Conservation (phyloP, 768 basidiomycete species). For the Mycena filopes region DNA sequence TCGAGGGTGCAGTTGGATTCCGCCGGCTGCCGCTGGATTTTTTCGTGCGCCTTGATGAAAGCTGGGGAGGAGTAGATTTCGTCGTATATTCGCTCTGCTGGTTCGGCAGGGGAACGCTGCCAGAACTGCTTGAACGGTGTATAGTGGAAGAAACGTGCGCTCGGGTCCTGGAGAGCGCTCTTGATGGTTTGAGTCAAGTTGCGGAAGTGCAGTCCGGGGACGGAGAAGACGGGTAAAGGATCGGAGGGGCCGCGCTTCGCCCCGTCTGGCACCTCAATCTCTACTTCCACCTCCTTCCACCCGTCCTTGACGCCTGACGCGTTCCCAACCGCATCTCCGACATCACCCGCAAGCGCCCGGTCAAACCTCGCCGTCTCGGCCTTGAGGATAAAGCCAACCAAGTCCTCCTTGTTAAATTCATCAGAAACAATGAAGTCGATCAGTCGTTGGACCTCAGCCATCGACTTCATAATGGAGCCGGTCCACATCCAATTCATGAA, state of each 20-base stretch:
- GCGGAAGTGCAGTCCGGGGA: constrained; percentile 30
- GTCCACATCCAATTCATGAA: constrained; percentile 34
- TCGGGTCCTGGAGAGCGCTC: constrained; percentile 12
- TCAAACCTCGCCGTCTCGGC: constrained; percentile 15
- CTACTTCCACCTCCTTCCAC: constrained; percentile 24
- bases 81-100: constrained; percentile 33
- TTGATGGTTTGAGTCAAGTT: constrained; percentile 29
- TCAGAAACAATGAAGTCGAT: constrained; percentile 25
- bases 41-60: constrained; percentile 34
- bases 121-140: constrained; percentile 39
- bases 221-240: constrained; percentile 9
- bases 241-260: constrained; percentile 7
- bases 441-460: constrained; percentile 11
- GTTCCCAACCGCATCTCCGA: neutral
- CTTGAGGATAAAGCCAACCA: constrained; percentile 10
- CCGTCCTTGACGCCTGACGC: constrained; percentile 18
- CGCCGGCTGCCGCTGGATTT: constrained; percentile 33
- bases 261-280: constrained; percentile 38
- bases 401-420: constrained; percentile 20
- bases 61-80: constrained; percentile 40
- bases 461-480: constrained; percentile 23
- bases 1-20: constrained; percentile 32
- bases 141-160: constrained; percentile 33
- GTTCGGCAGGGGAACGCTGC: constrained; percentile 19
- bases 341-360: neutral